These are phyloP conservation scores for Malus asiatica DNA, from an alignment of 306 rosid species.

Conservation along the genomic window DNA sequence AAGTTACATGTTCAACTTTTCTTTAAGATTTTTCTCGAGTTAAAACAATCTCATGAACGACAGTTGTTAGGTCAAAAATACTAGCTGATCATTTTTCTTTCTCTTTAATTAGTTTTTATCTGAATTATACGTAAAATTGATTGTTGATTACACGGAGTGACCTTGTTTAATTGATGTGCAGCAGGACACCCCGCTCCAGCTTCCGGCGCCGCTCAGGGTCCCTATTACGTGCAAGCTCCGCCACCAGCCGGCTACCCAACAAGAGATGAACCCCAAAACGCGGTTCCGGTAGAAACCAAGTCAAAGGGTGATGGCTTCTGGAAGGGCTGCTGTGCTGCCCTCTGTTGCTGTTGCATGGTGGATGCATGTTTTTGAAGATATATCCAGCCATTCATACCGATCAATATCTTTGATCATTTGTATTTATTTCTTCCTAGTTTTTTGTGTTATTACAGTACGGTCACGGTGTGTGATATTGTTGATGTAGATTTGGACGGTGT, in stretches of 20 bases:
- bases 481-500: neutral
- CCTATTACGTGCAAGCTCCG: conserved; percentile 22
- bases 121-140: neutral
- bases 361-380: conserved; percentile 53
- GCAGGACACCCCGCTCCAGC: conserved; percentile 26
- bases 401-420: neutral
- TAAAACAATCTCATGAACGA: neutral
- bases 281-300: conserved; percentile 30
- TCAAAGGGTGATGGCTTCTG: conserved; percentile 82
- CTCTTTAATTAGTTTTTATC: neutral
- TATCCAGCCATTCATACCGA: neutral
- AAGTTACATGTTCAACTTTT: no score
- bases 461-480: neutral
- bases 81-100: no score
- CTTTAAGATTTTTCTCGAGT: no score
- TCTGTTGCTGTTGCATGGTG: conserved; percentile 74
- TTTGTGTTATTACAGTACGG: neutral
- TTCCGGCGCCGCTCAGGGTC: conserved; percentile 18
- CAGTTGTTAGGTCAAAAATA: neutral
- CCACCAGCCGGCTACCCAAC: conserved; percentile 75
- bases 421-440: neutral
- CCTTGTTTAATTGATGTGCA: neutral
- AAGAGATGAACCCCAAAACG: conserved; percentile 30
- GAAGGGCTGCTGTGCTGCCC: conserved; percentile 80
- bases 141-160: neutral